phyloP scores from a whole-genome alignment of 176 grass and related monocot species.

The barley (Hordeum vulgare) region MorexV3_pseudomolecules_assembly NC_058519.1:440194025-440194524 shows the following conservation, averaged over 20 bases:
- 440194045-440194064: background rate
- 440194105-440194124: background rate
- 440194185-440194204: background rate
- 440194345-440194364: background rate
- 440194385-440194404: background rate
- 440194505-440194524: too few relatives aligned
- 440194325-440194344: background rate
- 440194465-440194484: too few relatives aligned
- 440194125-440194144: background rate
- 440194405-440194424: background rate
- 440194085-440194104: background rate
- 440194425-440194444: background rate
- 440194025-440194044: background rate
- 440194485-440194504: too few relatives aligned
- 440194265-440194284: background rate
- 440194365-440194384: background rate
- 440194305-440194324: background rate
- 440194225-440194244: background rate
- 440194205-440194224: background rate
- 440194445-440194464: background rate
- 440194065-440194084: background rate
- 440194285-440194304: too few relatives aligned
- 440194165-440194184: background rate
- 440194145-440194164: background rate
- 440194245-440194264: background rate